A percentile compares a stretch with the other conserved stretches of the same genome.
Evolutionary conservation across 2,329 filamentous ascomycete species (phyloP).

Genomic region (Parascedosporium putredinis): DNA sequence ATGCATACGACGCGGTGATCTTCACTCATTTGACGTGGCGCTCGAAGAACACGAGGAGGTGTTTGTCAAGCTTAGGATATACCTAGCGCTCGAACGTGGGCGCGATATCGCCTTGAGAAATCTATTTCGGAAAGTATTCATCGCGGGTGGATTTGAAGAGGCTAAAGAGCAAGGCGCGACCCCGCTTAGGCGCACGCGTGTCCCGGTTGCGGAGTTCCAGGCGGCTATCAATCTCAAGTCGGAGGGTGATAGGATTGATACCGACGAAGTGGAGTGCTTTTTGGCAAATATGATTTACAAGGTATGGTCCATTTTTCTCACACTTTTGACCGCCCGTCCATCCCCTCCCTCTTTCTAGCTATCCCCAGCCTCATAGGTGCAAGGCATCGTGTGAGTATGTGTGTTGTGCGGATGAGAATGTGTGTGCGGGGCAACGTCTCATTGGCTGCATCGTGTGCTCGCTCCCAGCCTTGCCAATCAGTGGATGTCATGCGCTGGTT

Average conservation of each 20-base stretch:
- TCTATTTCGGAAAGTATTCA: conserved; percentile 80
- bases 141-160: conserved; percentile 73
- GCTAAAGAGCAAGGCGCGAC: conserved; percentile 58
- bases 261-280: conserved; percentile 91
- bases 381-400: no score
- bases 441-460: not conserved
- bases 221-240: conserved; percentile 71
- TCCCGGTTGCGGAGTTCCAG: conserved; percentile 75
- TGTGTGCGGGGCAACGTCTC: no score
- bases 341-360: no score
- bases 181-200: conserved; percentile 59
- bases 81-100: conserved; percentile 84
- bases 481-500: not conserved
- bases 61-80: conserved; percentile 87
- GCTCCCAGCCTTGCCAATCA: conserved; percentile 3
- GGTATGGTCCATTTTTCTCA: conserved; percentile 37
- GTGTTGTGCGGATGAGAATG: not conserved
- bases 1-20: conserved; percentile 73
- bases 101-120: conserved; percentile 89
- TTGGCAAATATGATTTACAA: conserved; percentile 98
- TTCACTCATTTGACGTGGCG: conserved; percentile 74
- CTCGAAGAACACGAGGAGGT: conserved; percentile 77
- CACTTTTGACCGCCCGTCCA: no score
- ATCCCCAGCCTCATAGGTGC: no score
- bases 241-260: conserved; percentile 56